Conservation (phyloP, 345 rosid genomes). For the Mercurialis annua region DNA sequence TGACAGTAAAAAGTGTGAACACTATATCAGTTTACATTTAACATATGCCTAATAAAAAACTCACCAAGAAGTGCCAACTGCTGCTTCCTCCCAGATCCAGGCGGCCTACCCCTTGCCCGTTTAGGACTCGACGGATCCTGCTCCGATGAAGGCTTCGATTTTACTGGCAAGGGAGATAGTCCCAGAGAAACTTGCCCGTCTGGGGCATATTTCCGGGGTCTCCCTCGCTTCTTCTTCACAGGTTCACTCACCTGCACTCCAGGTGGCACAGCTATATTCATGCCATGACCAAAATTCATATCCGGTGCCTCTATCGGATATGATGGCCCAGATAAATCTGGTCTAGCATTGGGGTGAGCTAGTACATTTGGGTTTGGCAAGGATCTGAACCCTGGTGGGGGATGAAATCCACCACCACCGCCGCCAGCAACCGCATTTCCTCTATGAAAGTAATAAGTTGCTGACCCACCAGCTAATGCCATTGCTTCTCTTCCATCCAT, state of each 20-base stretch:
- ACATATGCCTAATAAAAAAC: slow-evolving; percentile 19
- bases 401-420: slow-evolving; percentile 47
- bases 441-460: slow-evolving; percentile 80
- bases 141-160: slow-evolving; percentile 51
- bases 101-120: slow-evolving; percentile 84
- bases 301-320: slow-evolving; percentile 55
- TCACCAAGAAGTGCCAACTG: slow-evolving; percentile 80
- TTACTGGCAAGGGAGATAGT: slow-evolving; percentile 59
- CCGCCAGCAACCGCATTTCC: slow-evolving; percentile 49
- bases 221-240: slow-evolving; percentile 91
- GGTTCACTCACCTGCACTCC: slow-evolving; percentile 44
- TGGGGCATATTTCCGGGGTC: slow-evolving; percentile 89
- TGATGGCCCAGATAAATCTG: slow-evolving; percentile 37
- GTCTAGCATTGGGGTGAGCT: slow-evolving; percentile 40
- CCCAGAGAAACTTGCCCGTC: slow-evolving; percentile 88
- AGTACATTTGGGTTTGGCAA: slow-evolving; percentile 47
- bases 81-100: slow-evolving; percentile 96
- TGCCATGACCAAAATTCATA: slow-evolving; percentile 52
- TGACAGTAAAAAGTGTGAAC: not conserved
- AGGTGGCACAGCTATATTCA: slow-evolving; percentile 50
- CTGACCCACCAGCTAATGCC: slow-evolving; percentile 72
- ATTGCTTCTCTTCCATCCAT: slow-evolving; percentile 99
- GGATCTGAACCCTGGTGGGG: slow-evolving; percentile 58
- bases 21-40: slow-evolving; percentile 2
- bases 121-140: slow-evolving; percentile 55